phyloP scores from a whole-genome alignment of 805 yeast species.

The Myxozyma udenii region DNA sequence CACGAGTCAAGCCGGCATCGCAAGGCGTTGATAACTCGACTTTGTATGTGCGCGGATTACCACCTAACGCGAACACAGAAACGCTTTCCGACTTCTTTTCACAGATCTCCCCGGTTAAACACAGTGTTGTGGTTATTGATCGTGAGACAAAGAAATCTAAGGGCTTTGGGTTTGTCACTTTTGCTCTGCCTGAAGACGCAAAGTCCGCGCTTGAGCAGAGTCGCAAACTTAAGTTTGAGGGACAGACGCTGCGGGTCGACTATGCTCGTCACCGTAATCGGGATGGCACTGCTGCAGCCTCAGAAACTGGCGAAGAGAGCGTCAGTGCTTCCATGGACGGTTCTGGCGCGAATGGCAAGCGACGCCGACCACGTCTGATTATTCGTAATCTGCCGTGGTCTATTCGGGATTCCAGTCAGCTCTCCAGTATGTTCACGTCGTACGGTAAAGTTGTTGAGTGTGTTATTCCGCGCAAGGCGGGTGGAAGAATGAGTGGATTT shows the following conservation, averaged over 20 bases:
- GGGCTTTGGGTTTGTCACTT: constrained; percentile 95
- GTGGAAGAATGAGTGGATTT: constrained; percentile 90
- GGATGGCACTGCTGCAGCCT: constrained; percentile 33
- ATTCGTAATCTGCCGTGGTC: constrained; percentile 96
- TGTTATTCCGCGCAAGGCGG: constrained; percentile 79
- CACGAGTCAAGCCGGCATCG: too few relatives aligned
- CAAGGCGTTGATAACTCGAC: constrained; percentile 42
- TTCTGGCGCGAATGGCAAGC: constrained; percentile 53
- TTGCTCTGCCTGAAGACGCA: constrained; percentile 81
- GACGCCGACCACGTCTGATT: constrained; percentile 75
- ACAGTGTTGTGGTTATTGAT: constrained; percentile 87
- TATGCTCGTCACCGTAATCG: constrained; percentile 92
- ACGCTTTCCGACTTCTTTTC: constrained; percentile 82
- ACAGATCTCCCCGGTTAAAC: constrained; percentile 90
- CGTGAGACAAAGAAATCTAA: constrained; percentile 64
- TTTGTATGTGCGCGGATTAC: constrained; percentile 82
- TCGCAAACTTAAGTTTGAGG: constrained; percentile 62
- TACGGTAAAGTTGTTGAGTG: constrained; percentile 89
- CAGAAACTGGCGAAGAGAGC: constrained; percentile 21
- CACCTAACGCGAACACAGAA: constrained; percentile 75
- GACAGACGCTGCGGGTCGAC: constrained; percentile 69
- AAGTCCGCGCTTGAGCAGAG: constrained; percentile 65
- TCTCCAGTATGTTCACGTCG: constrained; percentile 65
- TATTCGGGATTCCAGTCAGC: constrained; percentile 68
- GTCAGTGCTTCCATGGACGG: constrained; percentile 35